Evolutionary conservation across 2,329 filamentous ascomycete species (phyloP).

Genomic region (Huntiella moniliformis): DNA sequence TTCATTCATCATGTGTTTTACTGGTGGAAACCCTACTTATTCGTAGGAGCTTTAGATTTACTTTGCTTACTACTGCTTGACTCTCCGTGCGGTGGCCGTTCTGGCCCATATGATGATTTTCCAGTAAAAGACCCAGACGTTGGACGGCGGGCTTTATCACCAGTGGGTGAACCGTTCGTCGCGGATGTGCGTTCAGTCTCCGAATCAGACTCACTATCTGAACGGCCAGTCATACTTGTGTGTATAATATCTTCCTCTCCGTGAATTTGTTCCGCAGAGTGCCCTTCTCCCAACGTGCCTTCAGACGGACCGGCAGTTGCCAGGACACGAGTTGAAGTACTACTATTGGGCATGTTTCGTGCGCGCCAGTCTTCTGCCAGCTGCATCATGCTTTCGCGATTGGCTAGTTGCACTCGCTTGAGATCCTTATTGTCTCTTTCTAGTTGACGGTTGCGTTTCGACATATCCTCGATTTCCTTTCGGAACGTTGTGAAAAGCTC

Average conservation of each 20-base stretch:
- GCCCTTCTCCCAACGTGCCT: background rate
- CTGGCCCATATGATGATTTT: too few relatives aligned
- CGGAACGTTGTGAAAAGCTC: constrained; percentile 91
- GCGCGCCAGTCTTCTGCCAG: constrained; percentile 70
- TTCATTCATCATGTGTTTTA: too few relatives aligned
- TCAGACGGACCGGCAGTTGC: background rate
- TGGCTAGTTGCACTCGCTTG: constrained; percentile 82
- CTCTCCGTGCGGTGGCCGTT: too few relatives aligned
- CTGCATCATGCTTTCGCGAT: constrained; percentile 84
- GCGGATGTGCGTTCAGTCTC: too few relatives aligned
- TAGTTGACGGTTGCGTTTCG: constrained; percentile 89
- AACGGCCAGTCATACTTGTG: background rate
- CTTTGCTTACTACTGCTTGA: too few relatives aligned
- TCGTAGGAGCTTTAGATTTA: too few relatives aligned
- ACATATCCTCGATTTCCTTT: constrained; percentile 99
- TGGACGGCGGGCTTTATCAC: too few relatives aligned
- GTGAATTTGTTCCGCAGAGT: background rate
- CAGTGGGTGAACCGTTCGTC: too few relatives aligned
- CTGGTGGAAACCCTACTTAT: too few relatives aligned
- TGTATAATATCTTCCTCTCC: constrained; percentile 3
- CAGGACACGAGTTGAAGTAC: too few relatives aligned
- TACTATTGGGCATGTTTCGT: constrained; percentile 18
- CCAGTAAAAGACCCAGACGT: too few relatives aligned
- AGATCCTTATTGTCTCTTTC: constrained; percentile 91
- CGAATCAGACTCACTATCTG: too few relatives aligned